Evolutionary conservation across 2,329 filamentous ascomycete species (phyloP).

Genomic region (Stylonectria norvegica): DNA sequence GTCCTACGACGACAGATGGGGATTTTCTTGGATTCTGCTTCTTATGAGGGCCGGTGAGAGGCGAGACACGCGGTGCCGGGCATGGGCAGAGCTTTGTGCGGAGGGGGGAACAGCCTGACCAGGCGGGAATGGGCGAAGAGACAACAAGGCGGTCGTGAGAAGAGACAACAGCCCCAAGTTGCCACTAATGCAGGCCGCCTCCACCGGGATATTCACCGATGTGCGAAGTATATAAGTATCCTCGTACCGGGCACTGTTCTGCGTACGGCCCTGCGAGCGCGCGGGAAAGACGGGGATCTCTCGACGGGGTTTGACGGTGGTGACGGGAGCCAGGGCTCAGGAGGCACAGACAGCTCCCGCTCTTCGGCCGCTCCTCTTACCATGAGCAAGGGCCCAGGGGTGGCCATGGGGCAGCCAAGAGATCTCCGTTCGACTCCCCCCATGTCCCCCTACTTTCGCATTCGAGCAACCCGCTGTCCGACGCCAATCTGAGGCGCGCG

Average conservation of each 20-base stretch:
- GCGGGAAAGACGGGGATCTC: too few species aligned
- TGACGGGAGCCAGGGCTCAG: too few species aligned
- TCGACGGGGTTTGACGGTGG: too few species aligned
- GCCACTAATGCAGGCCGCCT: slow-evolving; percentile 20
- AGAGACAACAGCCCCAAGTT: slow-evolving; percentile 27
- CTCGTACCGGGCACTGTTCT: slow-evolving; percentile 23
- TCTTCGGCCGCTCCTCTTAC: too few species aligned
- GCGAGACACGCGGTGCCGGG: slow-evolving; percentile 26
- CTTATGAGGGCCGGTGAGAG: slow-evolving; percentile 29
- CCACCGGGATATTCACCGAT: slow-evolving; percentile 12
- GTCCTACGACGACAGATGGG: background rate
- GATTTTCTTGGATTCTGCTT: slow-evolving; percentile 2
- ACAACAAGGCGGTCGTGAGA: slow-evolving; percentile 15
- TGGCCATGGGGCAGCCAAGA: too few species aligned
- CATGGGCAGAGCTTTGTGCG: slow-evolving; percentile 22
- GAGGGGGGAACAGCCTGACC: slow-evolving; percentile 6
- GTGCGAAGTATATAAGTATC: too few species aligned
- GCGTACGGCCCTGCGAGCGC: slow-evolving; percentile 13
- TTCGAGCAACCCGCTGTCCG: too few species aligned
- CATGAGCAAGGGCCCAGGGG: too few species aligned
- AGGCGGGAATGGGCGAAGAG: slow-evolving; percentile 22
- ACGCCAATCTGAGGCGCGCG: slow-evolving; percentile 23
- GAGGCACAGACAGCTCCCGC: too few species aligned
- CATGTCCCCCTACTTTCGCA: too few species aligned
- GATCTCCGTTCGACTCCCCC: too few species aligned